Base-by-base conservation (phyloP, 2,329 filamentous ascomycete genomes). In the Fusarium sublunatum region DNA sequence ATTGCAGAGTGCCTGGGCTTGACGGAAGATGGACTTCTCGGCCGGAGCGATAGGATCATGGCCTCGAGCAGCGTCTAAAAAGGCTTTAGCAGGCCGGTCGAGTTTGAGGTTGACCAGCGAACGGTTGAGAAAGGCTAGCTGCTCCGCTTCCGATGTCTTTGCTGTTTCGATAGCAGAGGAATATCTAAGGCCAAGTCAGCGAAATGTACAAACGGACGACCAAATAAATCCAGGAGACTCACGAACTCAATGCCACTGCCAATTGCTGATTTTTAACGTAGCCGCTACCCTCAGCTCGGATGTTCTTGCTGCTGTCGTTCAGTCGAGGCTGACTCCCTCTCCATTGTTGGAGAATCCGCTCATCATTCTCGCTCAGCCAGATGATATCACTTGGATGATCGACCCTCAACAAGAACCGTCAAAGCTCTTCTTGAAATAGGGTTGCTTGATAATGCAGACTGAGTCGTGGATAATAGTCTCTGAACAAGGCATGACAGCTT, bases 321-420 rank as follows among this genome's bases (percentile, higher is more conserved):
- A 12, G 24, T 10, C 13, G 8, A 5, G 24, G 4, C 39, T 64
- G 22, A 38, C 54, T 8, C 5, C 3, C 10, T 41, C 67, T 67
- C 79, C 79, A 83, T n/a, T 52, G 42, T 2, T 38, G 24, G 1
- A 82, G 82, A 11, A 83, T 68, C 5, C 69, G 74, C n/a, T 71
- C 46, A 36, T 84, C 77, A 15, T 64, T 41, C 0, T 61, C 46
- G 1, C 72, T 48, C 3, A 84, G 54, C 55, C 74, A 75, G 4
- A 79, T 57, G 15, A 86, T 61, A 53, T 87, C 83, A 13, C 77
- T 79, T 13, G 81, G 64, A 65, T 87, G 84, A 53, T 87, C 84
- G 7, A 85, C 80, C 6, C 82, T 76, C 24, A 87, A 31, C 0
- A 82, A 0, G 71, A 43, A 3, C 78, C 78, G 26, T 79, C 69